These are phyloP conservation scores for Piromyces finnis DNA, from an alignment of 192 early-diverging fungal species.

Conservation along the genomic window DNA sequence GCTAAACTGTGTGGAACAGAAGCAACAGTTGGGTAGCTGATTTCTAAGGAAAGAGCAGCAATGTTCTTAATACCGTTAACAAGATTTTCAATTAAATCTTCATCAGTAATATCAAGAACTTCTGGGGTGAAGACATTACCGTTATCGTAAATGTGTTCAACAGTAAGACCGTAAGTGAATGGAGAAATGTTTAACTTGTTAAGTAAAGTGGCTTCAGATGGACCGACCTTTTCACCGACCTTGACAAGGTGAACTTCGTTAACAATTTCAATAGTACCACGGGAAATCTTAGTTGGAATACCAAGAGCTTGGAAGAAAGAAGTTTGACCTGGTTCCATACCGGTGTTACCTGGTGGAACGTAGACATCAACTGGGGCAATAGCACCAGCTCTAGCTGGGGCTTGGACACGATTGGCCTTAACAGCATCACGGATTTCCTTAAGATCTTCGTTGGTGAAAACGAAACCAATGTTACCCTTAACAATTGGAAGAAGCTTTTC, in stretches of 20 bases:
- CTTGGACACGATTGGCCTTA: slow-evolving; percentile 80
- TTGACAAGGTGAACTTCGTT: slow-evolving; percentile 85
- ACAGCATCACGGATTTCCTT: slow-evolving; percentile 86
- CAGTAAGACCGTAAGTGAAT: slow-evolving; percentile 97
- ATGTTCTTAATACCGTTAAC: slow-evolving; percentile 50
- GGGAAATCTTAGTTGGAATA: slow-evolving; percentile 99
- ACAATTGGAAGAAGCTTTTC: slow-evolving; percentile 70
- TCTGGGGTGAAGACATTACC: slow-evolving; percentile 72
- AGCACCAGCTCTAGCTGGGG: slow-evolving; percentile 91
- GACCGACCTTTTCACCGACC: slow-evolving; percentile 81
- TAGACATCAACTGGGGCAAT: slow-evolving; percentile 83
- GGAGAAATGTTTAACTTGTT: slow-evolving; percentile 99
- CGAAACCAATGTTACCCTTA: slow-evolving; percentile 95
- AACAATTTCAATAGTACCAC: slow-evolving; percentile 99
- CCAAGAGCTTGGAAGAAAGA: slow-evolving; percentile 99
- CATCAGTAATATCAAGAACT: slow-evolving; percentile 81
- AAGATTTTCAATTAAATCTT: slow-evolving; percentile 42
- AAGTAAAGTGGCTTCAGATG: slow-evolving; percentile 92
- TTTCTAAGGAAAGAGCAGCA: slow-evolving; percentile 65
- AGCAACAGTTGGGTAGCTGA: slow-evolving; percentile 59
- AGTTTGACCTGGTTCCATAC: slow-evolving; percentile 99
- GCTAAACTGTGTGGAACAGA: slow-evolving; percentile 89
- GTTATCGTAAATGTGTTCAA: slow-evolving; percentile 81
- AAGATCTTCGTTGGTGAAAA: slow-evolving; percentile 97
- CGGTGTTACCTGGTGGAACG: slow-evolving; percentile 94